Base-by-base conservation (phyloP, 805 yeast genomes). In the Sugiyamaella valdiviana region DNA sequence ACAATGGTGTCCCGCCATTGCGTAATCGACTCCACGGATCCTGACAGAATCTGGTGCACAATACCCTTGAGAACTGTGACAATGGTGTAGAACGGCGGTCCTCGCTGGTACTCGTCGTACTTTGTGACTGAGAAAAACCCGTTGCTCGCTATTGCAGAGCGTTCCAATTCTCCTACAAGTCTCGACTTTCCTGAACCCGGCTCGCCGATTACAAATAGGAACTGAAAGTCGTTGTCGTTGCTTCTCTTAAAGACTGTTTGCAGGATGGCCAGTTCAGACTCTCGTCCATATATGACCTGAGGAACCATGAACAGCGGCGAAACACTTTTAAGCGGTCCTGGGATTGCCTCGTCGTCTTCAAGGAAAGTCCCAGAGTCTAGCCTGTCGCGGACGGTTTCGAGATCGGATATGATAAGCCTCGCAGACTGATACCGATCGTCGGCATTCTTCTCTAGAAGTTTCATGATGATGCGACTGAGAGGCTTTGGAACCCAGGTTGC, bases 151-250 rank as follows among this genome's bases (percentile, higher is more conserved):
- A 68, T 54, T 3, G 74, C 65, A 2, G 57, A 56, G 5, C 67
- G 61, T 45, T 65, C 67, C 39, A 75, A 51, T 23, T 72, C 76
- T 23, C 62, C 61, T 5, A 76, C 56, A 6, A 76, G 49, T 4
- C 72, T 60, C 0, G 76, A 63, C 55, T 75, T 75, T 1, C 81
- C 81, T 5, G 65, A 57, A 1, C 81, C 81, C 1, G 69, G 49
- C 2, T 61, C 66, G 14, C 81, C 80, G 1, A 60, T 54, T 2
- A 76, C 55, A 5, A 74, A 50, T 1, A 70, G 51, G 7, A 64
- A 38, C 56, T 60, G 55, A 38, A 62, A 55, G 48, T 48, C 49
- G 6, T 49, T 54, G 3, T 52, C 50, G n/a, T 46, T 46, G 5
- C 44, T 46, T 7, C 51, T 41, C 15, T 56, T 51, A 45, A 63